Percentiles rank a stretch among this genome's conserved stretches.
These are phyloP conservation scores for Arctium minus DNA, from an alignment of 129 eudicot genomes.

Conservation along the genomic window DNA sequence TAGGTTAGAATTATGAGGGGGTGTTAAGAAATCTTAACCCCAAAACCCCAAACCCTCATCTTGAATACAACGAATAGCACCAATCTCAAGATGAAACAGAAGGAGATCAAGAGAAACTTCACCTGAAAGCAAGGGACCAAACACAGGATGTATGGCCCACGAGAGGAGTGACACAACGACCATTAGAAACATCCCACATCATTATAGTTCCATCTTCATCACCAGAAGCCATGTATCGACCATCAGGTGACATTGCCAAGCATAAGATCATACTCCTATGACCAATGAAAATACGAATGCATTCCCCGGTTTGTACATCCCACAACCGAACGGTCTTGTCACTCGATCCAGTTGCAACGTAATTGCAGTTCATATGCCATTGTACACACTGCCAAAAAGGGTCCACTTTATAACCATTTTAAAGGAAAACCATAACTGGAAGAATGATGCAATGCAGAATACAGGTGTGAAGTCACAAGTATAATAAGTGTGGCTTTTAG, in stretches of 20 bases:
- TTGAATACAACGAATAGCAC: too few species aligned
- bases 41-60: too few species aligned
- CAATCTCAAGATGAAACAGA: neutral
- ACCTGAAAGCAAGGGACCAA: conserved; percentile 97
- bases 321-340: conserved; percentile 96
- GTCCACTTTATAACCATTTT: neutral
- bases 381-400: conserved; percentile 68
- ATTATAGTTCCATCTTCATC: conserved; percentile 96
- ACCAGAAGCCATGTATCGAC: conserved; percentile 97
- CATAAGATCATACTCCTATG: conserved; percentile 85
- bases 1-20: neutral
- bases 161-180: conserved; percentile 86
- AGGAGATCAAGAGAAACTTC: neutral
- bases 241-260: conserved; percentile 97
- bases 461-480: too few species aligned
- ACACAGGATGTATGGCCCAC: conserved; percentile 93
- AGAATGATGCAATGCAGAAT: neutral
- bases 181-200: conserved; percentile 98
- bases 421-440: neutral
- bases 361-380: conserved; percentile 98
- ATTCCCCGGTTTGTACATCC: conserved; percentile 91
- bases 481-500: too few species aligned
- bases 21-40: neutral
- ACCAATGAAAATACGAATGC: conserved; percentile 92
- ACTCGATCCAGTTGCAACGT: conserved; percentile 94